Evolutionary conservation across 257 asterid species (phyloP).

Genomic region (Penstemon davidsonii): DNA sequence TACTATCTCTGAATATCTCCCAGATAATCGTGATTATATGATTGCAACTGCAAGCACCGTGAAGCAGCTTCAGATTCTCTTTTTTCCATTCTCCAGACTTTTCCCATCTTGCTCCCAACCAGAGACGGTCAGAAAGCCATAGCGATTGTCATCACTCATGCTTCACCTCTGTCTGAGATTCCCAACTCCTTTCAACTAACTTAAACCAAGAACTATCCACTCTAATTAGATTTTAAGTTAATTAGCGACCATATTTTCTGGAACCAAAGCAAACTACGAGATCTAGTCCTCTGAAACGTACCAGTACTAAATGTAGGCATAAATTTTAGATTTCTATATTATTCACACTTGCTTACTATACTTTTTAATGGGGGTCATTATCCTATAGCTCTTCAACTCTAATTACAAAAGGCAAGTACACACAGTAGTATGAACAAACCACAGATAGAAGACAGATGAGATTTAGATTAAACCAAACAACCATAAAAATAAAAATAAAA

Average conservation of each 20-base stretch:
- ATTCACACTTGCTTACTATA: background rate
- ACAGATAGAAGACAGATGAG: background rate
- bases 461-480: background rate
- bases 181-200: background rate
- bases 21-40: background rate
- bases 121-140: background rate
- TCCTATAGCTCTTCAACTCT: background rate
- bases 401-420: background rate
- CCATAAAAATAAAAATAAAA: conserved; percentile 7
- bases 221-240: conserved; percentile 6
- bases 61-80: background rate
- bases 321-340: background rate
- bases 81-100: background rate
- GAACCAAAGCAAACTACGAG: background rate
- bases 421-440: background rate
- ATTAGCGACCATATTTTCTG: conserved; percentile 5
- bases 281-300: background rate
- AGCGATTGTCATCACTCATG: background rate
- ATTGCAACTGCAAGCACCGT: background rate
- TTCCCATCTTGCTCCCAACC: background rate
- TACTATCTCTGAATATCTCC: background rate
- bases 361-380: conserved; percentile 13
- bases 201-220: background rate
- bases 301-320: background rate
- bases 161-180: background rate